Evolutionary conservation across 2,329 filamentous ascomycete genomes (phyloP), one percentile per base, ranked within the genome.

Genomic region (Aspergillus intermedius): DNA sequence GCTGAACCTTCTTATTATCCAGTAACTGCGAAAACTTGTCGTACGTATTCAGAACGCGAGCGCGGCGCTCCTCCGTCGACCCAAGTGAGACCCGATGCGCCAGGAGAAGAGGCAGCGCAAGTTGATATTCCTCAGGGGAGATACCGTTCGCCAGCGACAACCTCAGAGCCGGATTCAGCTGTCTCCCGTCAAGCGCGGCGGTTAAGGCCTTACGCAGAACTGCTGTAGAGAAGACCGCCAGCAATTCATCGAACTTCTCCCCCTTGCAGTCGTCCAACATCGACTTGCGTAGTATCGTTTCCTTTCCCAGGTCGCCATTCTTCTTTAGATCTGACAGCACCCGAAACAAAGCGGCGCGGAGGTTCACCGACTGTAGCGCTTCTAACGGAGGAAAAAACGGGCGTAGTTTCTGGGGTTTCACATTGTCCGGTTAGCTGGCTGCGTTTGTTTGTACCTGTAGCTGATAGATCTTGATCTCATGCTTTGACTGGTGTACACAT

Each of bases 201-300:
- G 76, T 72, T 1, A 87, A 69, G 1, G 80, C 68, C 61, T 85
- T 89, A 61, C 87, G 87, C 53, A 97, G 67, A 0, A 95, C 90
- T 0, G 83, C 80, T 12, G 87, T 87, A 1, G 91, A 96, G 60
- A 98, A 94, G 0, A 82, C 77, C 3, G 88, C 82, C 23, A 97
- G 76, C 1, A 95, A 73, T 63, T 98, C 93, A 64, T 91, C 90
- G 47, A 97, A 81, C 54, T 88, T 84, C 47, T 95, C 90, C 5
- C 91, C 91, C 56, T 87, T 91, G 71, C 93, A 98, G 60, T 98
- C 91, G 64, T 98, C 93, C 45, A 98, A 75, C 88, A 96, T 95
- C 0, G 89, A 95, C 73, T 95, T 96, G 45, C 93, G 82, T 28
- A 97, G 72, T 1, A 94, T 80, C 0, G 81, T 80, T 61, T 95